Evolutionary conservation across 805 yeast species (phyloP).

Genomic region (Starmerella sp.): DNA sequence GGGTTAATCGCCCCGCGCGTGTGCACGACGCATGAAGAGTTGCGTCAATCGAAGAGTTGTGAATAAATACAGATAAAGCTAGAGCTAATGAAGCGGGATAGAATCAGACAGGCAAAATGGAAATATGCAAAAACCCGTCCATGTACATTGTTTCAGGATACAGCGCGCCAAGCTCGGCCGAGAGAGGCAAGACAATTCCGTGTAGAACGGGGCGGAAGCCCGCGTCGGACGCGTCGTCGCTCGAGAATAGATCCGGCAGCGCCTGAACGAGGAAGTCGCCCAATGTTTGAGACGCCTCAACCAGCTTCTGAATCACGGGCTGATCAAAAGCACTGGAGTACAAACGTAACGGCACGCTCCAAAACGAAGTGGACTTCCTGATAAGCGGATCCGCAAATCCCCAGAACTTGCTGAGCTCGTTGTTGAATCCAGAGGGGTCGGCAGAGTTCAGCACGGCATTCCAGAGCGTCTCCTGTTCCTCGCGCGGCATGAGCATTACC

Average conservation of each 20-base stretch:
- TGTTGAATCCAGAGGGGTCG: background rate
- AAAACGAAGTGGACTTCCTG: background rate
- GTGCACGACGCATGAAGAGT: too few relatives aligned
- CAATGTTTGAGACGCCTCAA: background rate
- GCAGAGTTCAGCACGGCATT: conserved; percentile 21
- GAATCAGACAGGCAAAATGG: background rate
- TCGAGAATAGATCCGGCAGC: conserved; percentile 40
- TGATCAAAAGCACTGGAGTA: background rate
- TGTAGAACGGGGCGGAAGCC: conserved; percentile 39
- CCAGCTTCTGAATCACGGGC: background rate
- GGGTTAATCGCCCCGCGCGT: too few relatives aligned
- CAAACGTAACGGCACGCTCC: conserved; percentile 7
- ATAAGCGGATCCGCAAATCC: conserved; percentile 20
- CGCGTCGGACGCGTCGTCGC: conserved; percentile 21
- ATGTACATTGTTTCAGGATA: conserved; percentile 38
- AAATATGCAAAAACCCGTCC: conserved; percentile 57
- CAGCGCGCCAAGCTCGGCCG: conserved; percentile 37
- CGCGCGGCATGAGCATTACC: conserved; percentile 64
- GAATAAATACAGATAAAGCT: background rate
- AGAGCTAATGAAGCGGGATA: background rate
- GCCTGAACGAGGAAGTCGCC: conserved; percentile 28
- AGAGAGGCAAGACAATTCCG: conserved; percentile 42
- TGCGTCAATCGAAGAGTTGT: background rate
- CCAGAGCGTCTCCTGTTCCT: conserved; percentile 51
- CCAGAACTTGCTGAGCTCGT: conserved; percentile 25